phyloP scores from a whole-genome alignment of 1,284 basidiomycete species.

The Ustanciosporium gigantosporum region DNA sequence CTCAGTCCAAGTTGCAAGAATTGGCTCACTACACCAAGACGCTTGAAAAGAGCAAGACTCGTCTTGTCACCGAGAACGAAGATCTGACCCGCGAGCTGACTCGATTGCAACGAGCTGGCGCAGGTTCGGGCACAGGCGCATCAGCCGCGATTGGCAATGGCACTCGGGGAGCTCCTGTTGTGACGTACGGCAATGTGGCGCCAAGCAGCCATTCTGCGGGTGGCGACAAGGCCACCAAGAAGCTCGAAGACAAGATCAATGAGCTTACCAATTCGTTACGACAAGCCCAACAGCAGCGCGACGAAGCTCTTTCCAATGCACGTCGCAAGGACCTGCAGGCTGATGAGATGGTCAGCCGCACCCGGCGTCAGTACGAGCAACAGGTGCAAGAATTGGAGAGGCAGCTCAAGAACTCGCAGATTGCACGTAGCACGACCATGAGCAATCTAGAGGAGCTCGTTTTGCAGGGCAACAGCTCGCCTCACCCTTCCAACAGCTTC shows the following conservation, averaged over 20 bases:
- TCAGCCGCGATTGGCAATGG: slow-evolving; percentile 18
- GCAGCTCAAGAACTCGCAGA: slow-evolving; percentile 63
- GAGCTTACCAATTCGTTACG: slow-evolving; percentile 57
- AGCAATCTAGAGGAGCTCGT: slow-evolving; percentile 54
- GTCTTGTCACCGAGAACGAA: slow-evolving; percentile 80
- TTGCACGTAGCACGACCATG: slow-evolving; percentile 62
- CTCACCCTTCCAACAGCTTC: slow-evolving; percentile 4
- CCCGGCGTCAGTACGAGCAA: slow-evolving; percentile 71
- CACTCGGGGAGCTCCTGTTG: slow-evolving; percentile 11
- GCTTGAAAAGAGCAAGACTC: slow-evolving; percentile 77
- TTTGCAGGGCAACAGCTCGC: slow-evolving; percentile 20
- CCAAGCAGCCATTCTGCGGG: slow-evolving; percentile 12
- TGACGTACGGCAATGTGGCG: slow-evolving; percentile 27
- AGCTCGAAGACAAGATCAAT: slow-evolving; percentile 69
- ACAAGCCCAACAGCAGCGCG: slow-evolving; percentile 50
- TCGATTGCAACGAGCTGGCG: slow-evolving; percentile 56
- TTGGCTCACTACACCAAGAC: slow-evolving; percentile 77
- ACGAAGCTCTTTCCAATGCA: slow-evolving; percentile 65
- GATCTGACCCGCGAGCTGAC: slow-evolving; percentile 78
- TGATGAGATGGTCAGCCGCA: slow-evolving; percentile 71
- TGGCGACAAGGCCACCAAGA: slow-evolving; percentile 42
- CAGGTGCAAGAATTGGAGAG: slow-evolving; percentile 71
- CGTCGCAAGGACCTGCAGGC: slow-evolving; percentile 71
- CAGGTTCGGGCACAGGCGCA: slow-evolving; percentile 5
- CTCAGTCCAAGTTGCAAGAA: slow-evolving; percentile 75